Evolutionary conservation across 2,329 filamentous ascomycete genomes (phyloP).

Genomic region (Exophiala calicioides): DNA sequence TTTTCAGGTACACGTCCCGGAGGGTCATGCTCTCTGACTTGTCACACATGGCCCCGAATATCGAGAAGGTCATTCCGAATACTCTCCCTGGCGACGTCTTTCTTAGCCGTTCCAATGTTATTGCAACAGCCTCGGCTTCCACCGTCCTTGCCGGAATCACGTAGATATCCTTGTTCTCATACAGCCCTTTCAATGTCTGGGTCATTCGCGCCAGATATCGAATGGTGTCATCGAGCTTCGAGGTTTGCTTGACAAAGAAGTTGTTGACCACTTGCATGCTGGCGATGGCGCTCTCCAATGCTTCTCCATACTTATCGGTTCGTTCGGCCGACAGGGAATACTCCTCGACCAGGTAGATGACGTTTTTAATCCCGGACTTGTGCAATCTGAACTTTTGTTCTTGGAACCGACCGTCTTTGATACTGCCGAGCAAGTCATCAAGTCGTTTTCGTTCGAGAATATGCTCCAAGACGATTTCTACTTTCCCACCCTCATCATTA

Average conservation of each 20-base stretch:
- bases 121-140: slow-evolving; percentile 65
- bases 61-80: slow-evolving; percentile 69
- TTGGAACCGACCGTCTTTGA: slow-evolving; percentile 79
- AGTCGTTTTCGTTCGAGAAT: slow-evolving; percentile 79
- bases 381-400: slow-evolving; percentile 81
- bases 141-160: slow-evolving; percentile 24
- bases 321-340: slow-evolving; percentile 60
- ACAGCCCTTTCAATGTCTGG: slow-evolving; percentile 63
- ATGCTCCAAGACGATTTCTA: slow-evolving; percentile 75
- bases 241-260: slow-evolving; percentile 75
- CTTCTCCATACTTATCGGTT: slow-evolving; percentile 62
- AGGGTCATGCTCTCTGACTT: slow-evolving; percentile 75
- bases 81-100: slow-evolving; percentile 54
- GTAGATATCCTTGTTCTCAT: slow-evolving; percentile 41
- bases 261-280: slow-evolving; percentile 76
- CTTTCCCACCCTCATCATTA: slow-evolving; percentile 51
- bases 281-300: slow-evolving; percentile 71
- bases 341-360: slow-evolving; percentile 78
- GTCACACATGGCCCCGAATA: slow-evolving; percentile 70
- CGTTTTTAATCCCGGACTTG: slow-evolving; percentile 71
- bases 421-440: slow-evolving; percentile 76
- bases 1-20: slow-evolving; percentile 75
- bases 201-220: slow-evolving; percentile 74
- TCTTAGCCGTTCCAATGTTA: slow-evolving; percentile 61
- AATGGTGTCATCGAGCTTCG: slow-evolving; percentile 75